Evolutionary conservation across 139 green algal species (phyloP), one percentile per base, ranked within the genome.

Genomic region (Choricystis sp.): DNA sequence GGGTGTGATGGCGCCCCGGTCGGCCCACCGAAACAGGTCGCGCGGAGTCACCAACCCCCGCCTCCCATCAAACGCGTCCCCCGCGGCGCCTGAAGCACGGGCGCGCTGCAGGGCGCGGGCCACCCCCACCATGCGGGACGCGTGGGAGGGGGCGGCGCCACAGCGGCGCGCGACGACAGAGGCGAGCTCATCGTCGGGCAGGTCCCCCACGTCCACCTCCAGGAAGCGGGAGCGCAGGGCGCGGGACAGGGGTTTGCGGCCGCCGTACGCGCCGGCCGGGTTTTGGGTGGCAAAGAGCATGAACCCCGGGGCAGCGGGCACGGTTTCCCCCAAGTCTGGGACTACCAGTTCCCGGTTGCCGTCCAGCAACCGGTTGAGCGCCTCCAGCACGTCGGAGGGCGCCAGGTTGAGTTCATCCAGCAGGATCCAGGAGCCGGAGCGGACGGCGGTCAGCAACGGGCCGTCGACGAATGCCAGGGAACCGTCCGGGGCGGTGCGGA

Each of bases 251-350:
- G 83, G 83, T 74, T 96, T 95, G 22, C 90, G 80, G 0, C 90
- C 90, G 4, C 75, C 85, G 65, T 90, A 92, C n/a, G 72, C 60
- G 21, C 77, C 78, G 16, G 93, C 83, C 14, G 94, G 94, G 78
- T 99, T 99, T 71, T 99, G 88, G 3, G 94, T 99, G 3, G 94
- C 94, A 75, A 99, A 99, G 2, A 99, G 88, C 88, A 98, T 94
- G 78, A 99, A 99, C 79, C 95, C 83, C 0, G 94, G 83, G 79
- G 98, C 90, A 1, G 94, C 94, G 25, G 75, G 78, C 25, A 99
- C 80, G 23, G 82, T 85, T 79, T 96, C 86, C 62, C 94, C 81
- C 28, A 97, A 77, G 81, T 99, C 94, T 0, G 94, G 90, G 25
- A 99, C 83, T 69, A 91, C 96, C 62, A 99, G 83, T 82, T 99